Evolutionary conservation across 306 rosid genomes (phyloP).

Genomic region (Coriaria nepalensis): DNA sequence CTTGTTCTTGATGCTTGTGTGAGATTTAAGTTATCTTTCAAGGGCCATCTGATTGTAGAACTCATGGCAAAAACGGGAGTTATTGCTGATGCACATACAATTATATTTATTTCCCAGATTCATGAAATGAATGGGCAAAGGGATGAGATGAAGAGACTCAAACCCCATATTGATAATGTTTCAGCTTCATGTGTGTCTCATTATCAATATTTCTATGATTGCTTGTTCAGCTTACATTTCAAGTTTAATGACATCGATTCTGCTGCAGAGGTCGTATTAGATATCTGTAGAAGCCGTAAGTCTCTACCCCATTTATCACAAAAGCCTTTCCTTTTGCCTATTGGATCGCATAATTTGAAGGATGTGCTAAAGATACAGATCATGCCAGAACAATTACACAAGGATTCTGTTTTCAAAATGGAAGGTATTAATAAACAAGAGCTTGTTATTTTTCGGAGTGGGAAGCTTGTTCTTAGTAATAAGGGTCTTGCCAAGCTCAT

Average conservation of each 20-base stretch:
- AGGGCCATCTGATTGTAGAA: conserved; percentile 44
- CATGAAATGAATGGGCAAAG: conserved; percentile 69
- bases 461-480: conserved; percentile 56
- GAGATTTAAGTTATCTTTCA: conserved; percentile 47
- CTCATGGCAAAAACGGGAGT: conserved; percentile 41
- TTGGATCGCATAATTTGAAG: conserved; percentile 58
- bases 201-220: conserved; percentile 57
- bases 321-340: conserved; percentile 38
- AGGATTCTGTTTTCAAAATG: conserved; percentile 53
- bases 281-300: conserved; percentile 32
- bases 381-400: conserved; percentile 48
- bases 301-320: conserved; percentile 16
- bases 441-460: conserved; percentile 33
- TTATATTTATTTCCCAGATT: conserved; percentile 45
- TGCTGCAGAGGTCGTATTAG: conserved; percentile 52
- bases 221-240: conserved; percentile 77
- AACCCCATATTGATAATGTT: conserved; percentile 36
- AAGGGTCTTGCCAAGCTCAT: conserved; percentile 54
- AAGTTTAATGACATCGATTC: conserved; percentile 54
- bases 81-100: conserved; percentile 59
- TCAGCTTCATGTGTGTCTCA: conserved; percentile 31
- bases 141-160: conserved; percentile 53
- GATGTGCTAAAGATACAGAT: conserved; percentile 40
- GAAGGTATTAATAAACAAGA: conserved; percentile 50
- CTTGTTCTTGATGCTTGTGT: conserved; percentile 78